Base-by-base conservation (phyloP, 352 stramenopile species). In the Aphanomyces invadans region DNA sequence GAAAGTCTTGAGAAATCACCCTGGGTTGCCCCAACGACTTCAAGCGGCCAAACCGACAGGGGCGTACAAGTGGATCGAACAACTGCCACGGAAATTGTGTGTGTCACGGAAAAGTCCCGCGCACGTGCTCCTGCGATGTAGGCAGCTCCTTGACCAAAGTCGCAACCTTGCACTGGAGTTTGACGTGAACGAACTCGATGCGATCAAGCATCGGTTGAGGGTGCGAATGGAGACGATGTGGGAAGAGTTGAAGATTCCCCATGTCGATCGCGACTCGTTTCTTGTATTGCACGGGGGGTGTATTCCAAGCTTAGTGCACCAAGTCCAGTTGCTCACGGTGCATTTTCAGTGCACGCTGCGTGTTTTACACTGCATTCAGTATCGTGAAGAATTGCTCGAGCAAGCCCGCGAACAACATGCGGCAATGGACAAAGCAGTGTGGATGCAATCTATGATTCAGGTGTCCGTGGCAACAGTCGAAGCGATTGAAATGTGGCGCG, bases 221-320 rank as follows among this genome's bases (percentile, higher is more conserved):
- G 44, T 52, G 44, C 44, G 44, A 9, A 52, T 52, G 44, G 44
- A 52, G 21, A 52, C 44, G 12, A n/a, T 52, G 44, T 52, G 44
- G 44, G 44, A 52, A 52, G 44, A 52, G 21, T 25, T 52, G 12
- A 52, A 52, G 23, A 52, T 52, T 21, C 44, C 44, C 4, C 44
- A 52, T 25, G 19, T 52, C 21, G 44, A 52, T 52, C 44, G 44
- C 7, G 44, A 52, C 19, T 23, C 12, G 5, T 52, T 52, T 25
- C 7, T 52, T 19, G 7, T 19, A 9, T 9, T 52, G 12, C 44
- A 52, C 44, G 44, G 44, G 9, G 21, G 12, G 9, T n/a, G 21
- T 25, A 9, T 52, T 19, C 9, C 12, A 19, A 52, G 44, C 44
- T 25, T 52, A 19, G 21, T 21, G 12, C 12, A 23, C 44, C 44